Evolutionary conservation across 108 stramenopile species (phyloP).

Genomic region (Aurantiochytrium sp.): DNA sequence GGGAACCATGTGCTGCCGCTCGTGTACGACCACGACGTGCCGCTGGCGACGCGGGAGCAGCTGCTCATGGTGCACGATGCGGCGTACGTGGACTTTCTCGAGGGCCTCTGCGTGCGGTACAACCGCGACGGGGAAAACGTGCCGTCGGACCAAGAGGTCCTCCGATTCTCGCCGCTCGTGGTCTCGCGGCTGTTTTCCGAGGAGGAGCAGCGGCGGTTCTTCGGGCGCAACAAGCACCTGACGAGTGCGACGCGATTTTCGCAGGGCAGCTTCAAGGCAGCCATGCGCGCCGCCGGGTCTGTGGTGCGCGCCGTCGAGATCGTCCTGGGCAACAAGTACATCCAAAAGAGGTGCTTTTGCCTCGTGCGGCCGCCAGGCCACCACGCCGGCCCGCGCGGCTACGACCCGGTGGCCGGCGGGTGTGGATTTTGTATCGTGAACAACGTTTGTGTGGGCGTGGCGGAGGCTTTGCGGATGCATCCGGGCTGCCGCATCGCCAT

Average conservation of each 20-base stretch:
- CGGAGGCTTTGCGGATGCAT: conserved; percentile 37
- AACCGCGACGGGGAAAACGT: neutral
- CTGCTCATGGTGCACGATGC: neutral
- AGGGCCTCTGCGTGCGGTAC: conserved; percentile 9
- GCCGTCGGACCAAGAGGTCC: neutral
- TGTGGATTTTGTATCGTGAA: conserved; percentile 59
- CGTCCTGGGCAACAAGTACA: conserved; percentile 41
- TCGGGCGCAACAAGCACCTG: conserved; percentile 35
- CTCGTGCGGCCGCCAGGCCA: conserved; percentile 53
- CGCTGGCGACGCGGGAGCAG: conserved; percentile 20
- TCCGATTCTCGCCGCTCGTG: conserved; percentile 1
- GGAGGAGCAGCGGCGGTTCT: conserved; percentile 39
- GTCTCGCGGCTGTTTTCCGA: conserved; percentile 12
- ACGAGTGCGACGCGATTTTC: conserved; percentile 49
- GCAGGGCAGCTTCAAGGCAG: conserved; percentile 44
- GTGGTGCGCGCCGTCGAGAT: conserved; percentile 52
- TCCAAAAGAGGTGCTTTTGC: conserved; percentile 70
- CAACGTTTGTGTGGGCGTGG: conserved; percentile 48
- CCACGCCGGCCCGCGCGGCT: conserved; percentile 39
- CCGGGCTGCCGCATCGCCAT: conserved; percentile 51
- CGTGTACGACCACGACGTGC: neutral
- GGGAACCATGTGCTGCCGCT: neutral
- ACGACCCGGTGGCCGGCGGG: conserved; percentile 23
- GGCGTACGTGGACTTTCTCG: neutral
- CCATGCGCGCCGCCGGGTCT: conserved; percentile 57